Conservation (phyloP, 768 basidiomycete genomes). For the Mycena vulgaris region DNA sequence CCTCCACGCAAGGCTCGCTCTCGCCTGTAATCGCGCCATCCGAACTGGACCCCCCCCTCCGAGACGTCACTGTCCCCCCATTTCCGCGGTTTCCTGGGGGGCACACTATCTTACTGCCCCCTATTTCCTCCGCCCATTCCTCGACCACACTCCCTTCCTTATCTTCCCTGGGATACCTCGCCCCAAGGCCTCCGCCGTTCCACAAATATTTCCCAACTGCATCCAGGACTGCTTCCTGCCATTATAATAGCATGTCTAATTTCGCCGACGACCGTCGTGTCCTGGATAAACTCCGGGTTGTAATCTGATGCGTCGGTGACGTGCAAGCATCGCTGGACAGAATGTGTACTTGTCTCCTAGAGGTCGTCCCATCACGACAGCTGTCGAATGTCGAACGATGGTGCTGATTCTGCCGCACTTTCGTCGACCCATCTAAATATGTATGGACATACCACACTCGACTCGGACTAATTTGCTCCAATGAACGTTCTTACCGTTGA, state of each 20-base stretch:
- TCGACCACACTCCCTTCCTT: constrained; percentile 26
- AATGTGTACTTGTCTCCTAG: too few species aligned
- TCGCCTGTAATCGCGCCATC: background rate
- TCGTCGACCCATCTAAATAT: too few species aligned
- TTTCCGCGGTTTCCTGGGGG: too few species aligned
- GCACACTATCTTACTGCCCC: constrained; percentile 9
- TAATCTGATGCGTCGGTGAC: constrained; percentile 2
- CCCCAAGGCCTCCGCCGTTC: background rate
- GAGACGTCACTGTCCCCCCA: background rate
- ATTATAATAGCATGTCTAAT: background rate
- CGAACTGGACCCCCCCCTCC: background rate
- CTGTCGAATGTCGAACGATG: too few species aligned
- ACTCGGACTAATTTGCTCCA: too few species aligned
- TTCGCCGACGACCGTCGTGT: constrained; percentile 52
- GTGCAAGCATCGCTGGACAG: too few species aligned
- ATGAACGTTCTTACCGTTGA: too few species aligned
- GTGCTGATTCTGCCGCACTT: too few species aligned
- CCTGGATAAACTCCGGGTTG: constrained; percentile 21
- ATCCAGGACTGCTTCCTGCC: background rate
- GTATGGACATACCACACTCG: too few species aligned
- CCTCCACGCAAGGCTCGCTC: background rate
- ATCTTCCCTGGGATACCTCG: constrained; percentile 25
- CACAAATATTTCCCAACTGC: background rate
- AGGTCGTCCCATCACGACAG: too few species aligned
- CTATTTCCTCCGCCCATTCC: constrained; percentile 16